These are phyloP conservation scores for Pseudozyma tsukubaensis DNA, from an alignment of 1,284 basidiomycete species.

Conservation along the genomic window DNA sequence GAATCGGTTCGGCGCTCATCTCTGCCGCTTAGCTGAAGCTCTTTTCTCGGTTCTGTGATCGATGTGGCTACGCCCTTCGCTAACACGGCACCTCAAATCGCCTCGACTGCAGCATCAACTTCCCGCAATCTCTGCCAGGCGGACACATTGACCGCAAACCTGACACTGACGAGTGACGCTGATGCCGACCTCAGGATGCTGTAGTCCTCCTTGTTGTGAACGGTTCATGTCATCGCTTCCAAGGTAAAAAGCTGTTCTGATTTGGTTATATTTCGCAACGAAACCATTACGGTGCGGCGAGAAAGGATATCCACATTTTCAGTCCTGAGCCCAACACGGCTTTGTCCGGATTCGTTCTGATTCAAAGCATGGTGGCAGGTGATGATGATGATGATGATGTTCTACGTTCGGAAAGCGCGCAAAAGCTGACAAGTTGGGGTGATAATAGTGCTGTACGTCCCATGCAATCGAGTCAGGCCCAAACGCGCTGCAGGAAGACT, in stretches of 20 bases:
- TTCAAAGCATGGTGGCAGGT: slow-evolving; percentile 34
- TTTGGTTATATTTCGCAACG: slow-evolving; percentile 35
- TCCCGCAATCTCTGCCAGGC: too few species aligned
- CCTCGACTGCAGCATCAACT: too few species aligned
- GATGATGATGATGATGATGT: slow-evolving; percentile 21
- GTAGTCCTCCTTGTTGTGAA: not conserved
- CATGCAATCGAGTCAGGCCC: slow-evolving; percentile 1
- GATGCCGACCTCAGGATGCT: not conserved
- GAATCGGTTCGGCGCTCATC: too few species aligned
- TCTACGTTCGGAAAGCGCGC: slow-evolving; percentile 30
- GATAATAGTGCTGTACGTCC: not conserved
- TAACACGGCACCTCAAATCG: too few species aligned
- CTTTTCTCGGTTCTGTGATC: too few species aligned
- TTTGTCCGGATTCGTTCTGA: slow-evolving; percentile 22
- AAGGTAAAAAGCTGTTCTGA: slow-evolving; percentile 32
- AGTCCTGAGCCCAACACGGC: slow-evolving; percentile 24
- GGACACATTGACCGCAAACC: too few species aligned
- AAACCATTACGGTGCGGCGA: slow-evolving; percentile 16
- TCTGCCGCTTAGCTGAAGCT: too few species aligned
- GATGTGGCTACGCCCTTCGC: too few species aligned
- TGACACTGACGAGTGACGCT: too few species aligned
- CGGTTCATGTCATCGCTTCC: not conserved
- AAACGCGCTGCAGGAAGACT: not conserved
- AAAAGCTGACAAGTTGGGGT: not conserved
- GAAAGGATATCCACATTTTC: slow-evolving; percentile 51